A percentile compares a stretch with the other conserved stretches of the same genome.
Evolutionary conservation across 257 asterid species (phyloP).

Genomic region (Ajuga chamaepitys): DNA sequence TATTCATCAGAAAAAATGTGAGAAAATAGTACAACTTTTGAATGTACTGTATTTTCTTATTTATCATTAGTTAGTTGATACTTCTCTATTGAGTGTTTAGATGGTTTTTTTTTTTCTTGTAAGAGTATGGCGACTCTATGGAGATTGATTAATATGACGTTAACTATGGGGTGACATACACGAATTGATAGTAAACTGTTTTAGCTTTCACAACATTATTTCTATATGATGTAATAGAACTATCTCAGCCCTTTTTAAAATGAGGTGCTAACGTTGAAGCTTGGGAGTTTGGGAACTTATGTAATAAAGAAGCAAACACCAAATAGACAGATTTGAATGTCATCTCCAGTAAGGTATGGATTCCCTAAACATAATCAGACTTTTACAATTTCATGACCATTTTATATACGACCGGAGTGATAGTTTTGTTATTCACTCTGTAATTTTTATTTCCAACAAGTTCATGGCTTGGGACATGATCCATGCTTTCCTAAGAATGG

Average conservation of each 20-base stretch:
- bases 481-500: no score
- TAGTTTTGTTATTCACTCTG: no score
- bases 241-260: slow-evolving; percentile 39
- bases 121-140: slow-evolving; percentile 82
- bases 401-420: no score
- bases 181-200: not conserved
- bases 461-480: no score
- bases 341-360: slow-evolving; percentile 79
- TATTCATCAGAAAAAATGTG: not conserved
- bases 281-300: slow-evolving; percentile 81
- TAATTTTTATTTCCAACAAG: no score
- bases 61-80: not conserved
- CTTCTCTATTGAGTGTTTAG: not conserved
- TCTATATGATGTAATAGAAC: slow-evolving; percentile 3
- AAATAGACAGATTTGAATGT: slow-evolving; percentile 92
- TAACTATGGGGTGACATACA: slow-evolving; percentile 73
- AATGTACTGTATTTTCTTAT: not conserved
- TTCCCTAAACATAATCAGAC: slow-evolving; percentile 5
- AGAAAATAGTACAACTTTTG: not conserved
- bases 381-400: no score
- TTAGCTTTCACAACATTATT: not conserved
- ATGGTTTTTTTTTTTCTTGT: slow-evolving; percentile 10
- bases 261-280: slow-evolving; percentile 85
- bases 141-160: slow-evolving; percentile 78
- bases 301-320: slow-evolving; percentile 95